Percentiles rank a stretch among this genome's conserved stretches.
phyloP scores from a whole-genome alignment of 2,329 filamentous ascomycete species.

The Neofusicoccum umdonicola region DNA sequence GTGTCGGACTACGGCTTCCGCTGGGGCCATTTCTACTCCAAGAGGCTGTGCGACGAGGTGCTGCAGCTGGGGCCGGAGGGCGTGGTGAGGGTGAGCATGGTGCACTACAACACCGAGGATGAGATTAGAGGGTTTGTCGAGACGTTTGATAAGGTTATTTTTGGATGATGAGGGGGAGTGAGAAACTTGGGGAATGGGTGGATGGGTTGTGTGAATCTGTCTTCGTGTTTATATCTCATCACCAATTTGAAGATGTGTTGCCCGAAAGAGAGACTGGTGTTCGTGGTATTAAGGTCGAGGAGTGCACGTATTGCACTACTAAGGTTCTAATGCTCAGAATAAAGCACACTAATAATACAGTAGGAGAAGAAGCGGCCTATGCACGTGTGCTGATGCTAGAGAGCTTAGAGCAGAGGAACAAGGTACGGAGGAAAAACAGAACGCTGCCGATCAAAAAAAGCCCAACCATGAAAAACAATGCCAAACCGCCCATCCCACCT shows the following conservation, averaged over 20 bases:
- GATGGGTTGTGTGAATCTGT: background rate
- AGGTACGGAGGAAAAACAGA: background rate
- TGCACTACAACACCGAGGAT: conserved; percentile 69
- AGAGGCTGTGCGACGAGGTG: conserved; percentile 60
- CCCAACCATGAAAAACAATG: background rate
- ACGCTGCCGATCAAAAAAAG: background rate
- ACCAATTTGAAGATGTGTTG: too few species aligned
- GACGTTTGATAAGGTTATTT: conserved; percentile 51
- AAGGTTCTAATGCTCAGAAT: too few species aligned
- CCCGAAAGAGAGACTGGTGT: too few species aligned
- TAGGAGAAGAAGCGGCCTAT: background rate
- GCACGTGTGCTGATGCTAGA: background rate
- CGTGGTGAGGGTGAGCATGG: conserved; percentile 67
- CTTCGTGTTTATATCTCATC: background rate
- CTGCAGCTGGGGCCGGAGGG: conserved; percentile 60
- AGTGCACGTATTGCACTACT: too few species aligned
- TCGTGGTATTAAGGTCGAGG: too few species aligned
- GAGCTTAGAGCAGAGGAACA: background rate
- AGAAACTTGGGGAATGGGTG: background rate
- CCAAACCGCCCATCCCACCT: background rate
- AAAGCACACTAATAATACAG: background rate
- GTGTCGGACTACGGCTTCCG: conserved; percentile 60
- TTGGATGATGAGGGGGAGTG: background rate
- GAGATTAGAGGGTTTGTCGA: conserved; percentile 56
- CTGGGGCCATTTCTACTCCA: conserved; percentile 68